Evolutionary conservation across 345 rosid genomes (phyloP).

Genomic region (Pistacia integerrima): DNA sequence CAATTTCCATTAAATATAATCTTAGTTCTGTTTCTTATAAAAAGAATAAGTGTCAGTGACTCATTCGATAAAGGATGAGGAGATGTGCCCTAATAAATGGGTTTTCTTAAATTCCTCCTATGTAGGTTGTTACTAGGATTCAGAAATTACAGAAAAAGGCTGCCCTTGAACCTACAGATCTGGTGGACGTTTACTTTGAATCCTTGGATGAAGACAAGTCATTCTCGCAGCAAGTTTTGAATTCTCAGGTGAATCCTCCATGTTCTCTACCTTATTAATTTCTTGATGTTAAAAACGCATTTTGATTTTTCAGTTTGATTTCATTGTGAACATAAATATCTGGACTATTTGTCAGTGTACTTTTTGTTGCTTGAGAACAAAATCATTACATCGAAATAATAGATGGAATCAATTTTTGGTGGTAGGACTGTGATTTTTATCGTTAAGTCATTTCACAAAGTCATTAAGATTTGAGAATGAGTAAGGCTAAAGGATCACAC

Average conservation of each 20-base stretch:
- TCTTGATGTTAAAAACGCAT: neutral
- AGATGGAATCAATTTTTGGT: neutral
- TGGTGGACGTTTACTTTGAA: conserved; percentile 87
- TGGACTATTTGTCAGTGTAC: neutral
- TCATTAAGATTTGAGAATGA: neutral
- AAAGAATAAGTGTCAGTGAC: neutral
- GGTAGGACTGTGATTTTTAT: neutral
- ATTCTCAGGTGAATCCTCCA: conserved; percentile 60
- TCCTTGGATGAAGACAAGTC: conserved; percentile 68
- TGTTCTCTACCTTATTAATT: neutral
- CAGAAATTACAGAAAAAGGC: conserved; percentile 86
- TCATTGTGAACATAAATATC: neutral
- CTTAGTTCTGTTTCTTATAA: too few relatives aligned
- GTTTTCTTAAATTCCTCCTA: conserved; percentile 26
- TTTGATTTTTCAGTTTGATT: neutral
- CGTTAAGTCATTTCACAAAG: too few relatives aligned
- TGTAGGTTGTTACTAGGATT: conserved; percentile 83
- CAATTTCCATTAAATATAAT: too few relatives aligned
- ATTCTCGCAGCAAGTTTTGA: conserved; percentile 51
- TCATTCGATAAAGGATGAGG: conserved; percentile 5
- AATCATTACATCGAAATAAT: neutral
- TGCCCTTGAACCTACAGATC: conserved; percentile 86
- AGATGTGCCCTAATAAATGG: conserved; percentile 19
- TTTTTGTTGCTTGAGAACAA: neutral
- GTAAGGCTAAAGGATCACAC: too few relatives aligned